Conservation (phyloP, 2,329 filamentous ascomycete species). For the Escovopsis sp. region DNA sequence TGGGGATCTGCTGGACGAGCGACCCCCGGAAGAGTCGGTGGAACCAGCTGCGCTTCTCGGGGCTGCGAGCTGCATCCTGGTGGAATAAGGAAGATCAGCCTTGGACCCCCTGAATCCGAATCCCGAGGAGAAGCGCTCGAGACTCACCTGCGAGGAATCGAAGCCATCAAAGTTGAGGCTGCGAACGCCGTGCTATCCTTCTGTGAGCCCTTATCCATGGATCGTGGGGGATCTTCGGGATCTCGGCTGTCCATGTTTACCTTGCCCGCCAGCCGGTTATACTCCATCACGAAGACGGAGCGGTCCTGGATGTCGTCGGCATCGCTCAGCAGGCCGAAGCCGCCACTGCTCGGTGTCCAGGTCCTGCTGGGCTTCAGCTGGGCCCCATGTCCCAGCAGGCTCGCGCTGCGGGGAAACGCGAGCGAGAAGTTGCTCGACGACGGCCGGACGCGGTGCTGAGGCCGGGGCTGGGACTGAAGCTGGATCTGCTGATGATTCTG, state of each 20-base stretch:
- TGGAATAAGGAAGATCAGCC: conserved; percentile 2
- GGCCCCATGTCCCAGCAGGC: conserved; percentile 7
- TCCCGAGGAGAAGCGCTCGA: neutral
- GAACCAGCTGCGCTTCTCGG: conserved; percentile 23
- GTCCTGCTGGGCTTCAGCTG: conserved; percentile 33
- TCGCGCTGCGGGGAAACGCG: conserved; percentile 12
- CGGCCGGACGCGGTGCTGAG: conserved; percentile 8
- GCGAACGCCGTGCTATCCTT: conserved; percentile 37
- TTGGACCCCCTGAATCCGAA: neutral
- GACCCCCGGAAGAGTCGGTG: conserved; percentile 20
- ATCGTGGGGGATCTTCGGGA: neutral
- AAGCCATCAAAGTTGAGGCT: conserved; percentile 23
- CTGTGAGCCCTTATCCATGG: conserved; percentile 1
- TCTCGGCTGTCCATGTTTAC: conserved; percentile 18
- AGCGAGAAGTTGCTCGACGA: conserved; percentile 15
- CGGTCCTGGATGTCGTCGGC: conserved; percentile 35
- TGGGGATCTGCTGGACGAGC: conserved; percentile 7
- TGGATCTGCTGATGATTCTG: too few species aligned
- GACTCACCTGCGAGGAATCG: conserved; percentile 19
- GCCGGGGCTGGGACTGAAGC: neutral
- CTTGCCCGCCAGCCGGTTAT: conserved; percentile 45
- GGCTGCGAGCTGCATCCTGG: conserved; percentile 9
- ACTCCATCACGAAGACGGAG: conserved; percentile 36
- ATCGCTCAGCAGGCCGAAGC: conserved; percentile 31
- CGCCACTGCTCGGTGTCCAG: conserved; percentile 43